Percentiles rank a stretch among this genome's conserved stretches.
phyloP scores from a whole-genome alignment of 345 rosid species.

The Carallia brachiata region DNA sequence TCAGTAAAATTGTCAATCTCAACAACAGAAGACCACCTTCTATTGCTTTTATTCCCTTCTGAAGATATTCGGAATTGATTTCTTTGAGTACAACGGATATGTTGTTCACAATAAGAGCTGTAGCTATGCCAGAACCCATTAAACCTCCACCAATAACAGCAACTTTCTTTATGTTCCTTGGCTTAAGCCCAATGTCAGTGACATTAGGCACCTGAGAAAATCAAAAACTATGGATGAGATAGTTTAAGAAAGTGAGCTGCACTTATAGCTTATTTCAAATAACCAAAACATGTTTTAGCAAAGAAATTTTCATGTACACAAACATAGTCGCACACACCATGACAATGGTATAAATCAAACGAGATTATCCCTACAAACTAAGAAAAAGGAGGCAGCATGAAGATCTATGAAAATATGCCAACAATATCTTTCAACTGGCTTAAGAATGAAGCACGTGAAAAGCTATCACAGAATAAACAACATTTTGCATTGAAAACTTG shows the following conservation, averaged over 20 bases:
- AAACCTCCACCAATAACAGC: conserved; percentile 98
- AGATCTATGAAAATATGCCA: background rate
- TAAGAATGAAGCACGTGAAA: background rate
- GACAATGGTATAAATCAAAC: no score
- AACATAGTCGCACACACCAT: no score
- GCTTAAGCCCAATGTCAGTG: conserved; percentile 83
- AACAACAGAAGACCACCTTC: conserved; percentile 48
- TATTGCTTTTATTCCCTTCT: conserved; percentile 64
- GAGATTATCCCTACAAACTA: background rate
- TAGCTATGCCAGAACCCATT: conserved; percentile 97
- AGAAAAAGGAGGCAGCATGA: conserved; percentile 1
- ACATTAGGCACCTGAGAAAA: conserved; percentile 78
- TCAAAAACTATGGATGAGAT: background rate
- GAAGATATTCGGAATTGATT: conserved; percentile 77
- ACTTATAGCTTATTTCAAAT: background rate
- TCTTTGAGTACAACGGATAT: conserved; percentile 79
- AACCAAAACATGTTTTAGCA: background rate
- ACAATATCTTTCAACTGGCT: background rate
- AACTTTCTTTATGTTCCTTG: conserved; percentile 71
- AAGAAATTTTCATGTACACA: no score
- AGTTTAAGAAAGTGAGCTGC: background rate
- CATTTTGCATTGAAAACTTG: background rate
- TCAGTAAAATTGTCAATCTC: background rate
- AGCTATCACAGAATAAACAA: background rate
- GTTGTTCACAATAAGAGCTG: conserved; percentile 67